Evolutionary conservation across 192 early-diverging fungal genomes (phyloP), one percentile per base, ranked within the genome.

Genomic region (Backusella westeae): DNA sequence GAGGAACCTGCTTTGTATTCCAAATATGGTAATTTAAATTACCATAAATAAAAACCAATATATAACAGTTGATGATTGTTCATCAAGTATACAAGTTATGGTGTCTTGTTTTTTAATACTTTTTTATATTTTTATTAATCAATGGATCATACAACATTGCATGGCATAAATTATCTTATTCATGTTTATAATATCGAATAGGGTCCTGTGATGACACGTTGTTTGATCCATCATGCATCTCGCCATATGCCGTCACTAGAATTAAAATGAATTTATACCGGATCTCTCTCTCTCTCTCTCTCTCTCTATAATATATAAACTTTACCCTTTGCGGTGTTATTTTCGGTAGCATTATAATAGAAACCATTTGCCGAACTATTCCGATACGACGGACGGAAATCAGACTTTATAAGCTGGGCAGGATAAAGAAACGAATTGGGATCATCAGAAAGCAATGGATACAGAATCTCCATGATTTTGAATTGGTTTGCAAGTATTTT

Each of bases 381-480:
- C 23, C 56, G 56, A 26, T 29, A 29, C 23, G 26, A 63, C 23
- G 26, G 21, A 29, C 1, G 10, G 23, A 63, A 21, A 8, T 53
- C 14, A 63, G 56, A 29, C 6, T 12, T 63, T 63, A 8, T 63
- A 10, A 29, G 56, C 26, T 71, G 70, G n/a, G 70, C 23, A 8
- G 70, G 70, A 49, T 92, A 90, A 34, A 94, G 76, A 76, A 90
- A 93, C 21, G 86, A 71, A 69, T 85, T 83, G 14, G 92, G 93
- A 74, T 94, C 89, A 34, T 91, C 88, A 68, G 89, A 89, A 72
- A 94, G 88, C 35, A 94, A 87, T 34, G 93, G 93, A 75, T 92
- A 91, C 14, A 93, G 85, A 52, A 85, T 81, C 14, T 93, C 92
- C 29, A 85, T 78, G 1, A 94, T 92, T 70, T 93, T 91, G 83